Conservation (phyloP, 2,329 filamentous ascomycete species). For the Calycina herbarum region DNA sequence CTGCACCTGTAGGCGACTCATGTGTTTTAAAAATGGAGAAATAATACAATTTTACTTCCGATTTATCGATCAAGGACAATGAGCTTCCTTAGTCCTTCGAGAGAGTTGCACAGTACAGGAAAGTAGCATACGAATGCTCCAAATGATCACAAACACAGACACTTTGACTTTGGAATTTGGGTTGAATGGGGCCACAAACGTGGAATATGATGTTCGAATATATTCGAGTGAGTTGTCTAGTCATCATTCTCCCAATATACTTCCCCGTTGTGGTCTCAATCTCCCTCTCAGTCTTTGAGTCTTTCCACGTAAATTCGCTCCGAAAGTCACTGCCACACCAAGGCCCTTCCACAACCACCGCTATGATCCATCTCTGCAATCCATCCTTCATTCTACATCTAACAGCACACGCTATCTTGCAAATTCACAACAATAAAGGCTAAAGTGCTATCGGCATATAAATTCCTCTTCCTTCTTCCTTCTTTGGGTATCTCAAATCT, state of each 20-base stretch:
- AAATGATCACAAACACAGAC: neutral
- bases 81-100: too few species aligned
- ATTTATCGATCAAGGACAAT: too few species aligned
- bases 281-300: neutral
- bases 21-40: too few species aligned
- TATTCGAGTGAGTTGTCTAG: neutral
- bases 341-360: neutral
- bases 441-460: slow-evolving; percentile 2
- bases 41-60: too few species aligned
- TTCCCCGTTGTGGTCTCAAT: neutral
- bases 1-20: too few species aligned
- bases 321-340: neutral
- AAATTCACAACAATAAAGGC: neutral
- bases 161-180: neutral
- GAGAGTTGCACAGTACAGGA: too few species aligned
- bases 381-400: neutral
- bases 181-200: neutral
- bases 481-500: slow-evolving; percentile 15
- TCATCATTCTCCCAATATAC: neutral
- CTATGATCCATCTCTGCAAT: neutral
- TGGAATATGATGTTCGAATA: slow-evolving; percentile 2
- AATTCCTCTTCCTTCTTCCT: neutral
- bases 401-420: slow-evolving; percentile 7
- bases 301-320: neutral
- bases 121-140: too few species aligned